Evolutionary conservation across 192 early-diverging fungal genomes (phyloP).

Genomic region (Geranomyces michiganensis): DNA sequence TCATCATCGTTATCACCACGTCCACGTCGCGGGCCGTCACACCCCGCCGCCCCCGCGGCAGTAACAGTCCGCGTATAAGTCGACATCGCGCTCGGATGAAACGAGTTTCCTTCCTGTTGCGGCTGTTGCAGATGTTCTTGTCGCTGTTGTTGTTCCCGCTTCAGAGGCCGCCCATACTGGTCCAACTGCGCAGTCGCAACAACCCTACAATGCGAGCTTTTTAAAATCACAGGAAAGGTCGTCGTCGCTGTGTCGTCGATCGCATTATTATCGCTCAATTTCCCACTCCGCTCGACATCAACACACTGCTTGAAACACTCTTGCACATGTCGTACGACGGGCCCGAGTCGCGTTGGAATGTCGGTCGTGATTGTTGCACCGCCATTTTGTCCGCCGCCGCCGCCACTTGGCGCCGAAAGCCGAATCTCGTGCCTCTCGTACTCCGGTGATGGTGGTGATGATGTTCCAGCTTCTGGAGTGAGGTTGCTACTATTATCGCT

Average conservation of each 20-base stretch:
- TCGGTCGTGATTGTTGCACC: constrained; percentile 5
- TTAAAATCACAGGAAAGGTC: constrained; percentile 48
- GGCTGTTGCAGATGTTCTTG: no score
- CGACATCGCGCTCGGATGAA: constrained; percentile 35
- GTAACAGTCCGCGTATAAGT: constrained; percentile 13
- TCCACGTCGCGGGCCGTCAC: no score
- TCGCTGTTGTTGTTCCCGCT: background rate
- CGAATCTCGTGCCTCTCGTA: constrained; percentile 16
- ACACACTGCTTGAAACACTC: constrained; percentile 57
- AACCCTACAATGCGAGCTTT: constrained; percentile 43
- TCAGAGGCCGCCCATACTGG: background rate
- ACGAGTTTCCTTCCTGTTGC: constrained; percentile 23
- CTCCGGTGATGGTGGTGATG: background rate
- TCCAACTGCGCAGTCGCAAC: background rate
- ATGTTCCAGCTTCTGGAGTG: constrained; percentile 10
- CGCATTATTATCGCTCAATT: background rate
- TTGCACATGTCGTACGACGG: constrained; percentile 49
- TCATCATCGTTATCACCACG: no score
- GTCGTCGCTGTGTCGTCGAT: constrained; percentile 8
- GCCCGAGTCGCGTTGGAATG: constrained; percentile 39
- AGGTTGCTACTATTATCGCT: constrained; percentile 1
- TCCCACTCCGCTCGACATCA: constrained; percentile 45
- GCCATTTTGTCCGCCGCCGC: background rate
- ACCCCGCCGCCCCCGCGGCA: background rate
- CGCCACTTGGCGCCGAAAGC: background rate